phyloP scores from a whole-genome alignment of 257 asterid species.

The Solanum corneliomulleri region DNA sequence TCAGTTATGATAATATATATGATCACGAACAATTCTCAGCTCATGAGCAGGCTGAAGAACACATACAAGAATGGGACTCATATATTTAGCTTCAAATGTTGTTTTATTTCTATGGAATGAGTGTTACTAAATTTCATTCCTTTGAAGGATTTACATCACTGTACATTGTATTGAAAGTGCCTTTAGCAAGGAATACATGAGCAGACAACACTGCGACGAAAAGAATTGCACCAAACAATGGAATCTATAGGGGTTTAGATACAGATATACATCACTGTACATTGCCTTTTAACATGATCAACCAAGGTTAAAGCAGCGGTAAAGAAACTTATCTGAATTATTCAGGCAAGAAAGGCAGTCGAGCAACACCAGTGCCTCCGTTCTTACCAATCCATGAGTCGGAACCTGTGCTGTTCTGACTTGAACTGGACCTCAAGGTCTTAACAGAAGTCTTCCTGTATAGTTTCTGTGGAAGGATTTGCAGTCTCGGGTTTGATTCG shows the following conservation, averaged over 20 bases:
- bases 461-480: constrained; percentile 77
- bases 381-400: constrained; percentile 9
- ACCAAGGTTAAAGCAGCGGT: constrained; percentile 12
- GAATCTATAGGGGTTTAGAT: not conserved
- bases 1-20: no score
- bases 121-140: not conserved
- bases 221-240: not conserved
- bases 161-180: constrained; percentile 9
- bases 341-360: constrained; percentile 66
- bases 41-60: not conserved
- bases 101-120: not conserved
- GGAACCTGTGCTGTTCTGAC: constrained; percentile 5
- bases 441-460: constrained; percentile 20
- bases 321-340: constrained; percentile 9
- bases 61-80: not conserved
- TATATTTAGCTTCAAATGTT: not conserved
- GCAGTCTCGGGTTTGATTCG: constrained; percentile 69
- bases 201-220: not conserved
- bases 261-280: constrained; percentile 29
- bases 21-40: not conserved
- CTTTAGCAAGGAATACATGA: not conserved
- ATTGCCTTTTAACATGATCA: constrained; percentile 14
- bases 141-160: constrained; percentile 4
- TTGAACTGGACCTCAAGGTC: constrained; percentile 11
- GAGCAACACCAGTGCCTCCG: constrained; percentile 25